Conservation (phyloP, 2,329 filamentous ascomycete genomes). For the Fusarium pininemorale region DNA sequence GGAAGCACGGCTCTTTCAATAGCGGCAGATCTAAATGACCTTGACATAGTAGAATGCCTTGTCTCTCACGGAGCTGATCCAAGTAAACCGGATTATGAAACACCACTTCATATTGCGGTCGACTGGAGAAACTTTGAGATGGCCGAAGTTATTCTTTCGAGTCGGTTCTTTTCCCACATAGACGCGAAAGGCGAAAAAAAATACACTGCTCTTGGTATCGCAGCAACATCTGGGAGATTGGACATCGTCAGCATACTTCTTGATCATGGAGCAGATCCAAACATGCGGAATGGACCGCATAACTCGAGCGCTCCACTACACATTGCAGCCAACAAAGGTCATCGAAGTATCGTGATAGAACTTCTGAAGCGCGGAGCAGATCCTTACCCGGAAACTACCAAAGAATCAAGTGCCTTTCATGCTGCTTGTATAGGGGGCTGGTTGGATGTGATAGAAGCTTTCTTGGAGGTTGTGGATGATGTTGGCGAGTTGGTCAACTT, state of each 20-base stretch:
- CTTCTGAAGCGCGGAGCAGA: conserved; percentile 29
- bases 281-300: conserved; percentile 11
- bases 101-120: conserved; percentile 20
- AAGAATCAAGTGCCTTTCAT: conserved; percentile 22
- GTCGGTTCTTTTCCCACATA: conserved; percentile 1
- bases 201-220: conserved; percentile 26
- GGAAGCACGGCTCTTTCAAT: conserved; percentile 16
- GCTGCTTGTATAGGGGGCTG: conserved; percentile 9
- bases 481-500: conserved; percentile 23
- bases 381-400: conserved; percentile 2
- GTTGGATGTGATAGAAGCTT: conserved; percentile 10
- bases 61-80: conserved; percentile 21
- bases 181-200: conserved; percentile 10
- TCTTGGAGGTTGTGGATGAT: conserved; percentile 19
- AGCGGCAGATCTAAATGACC: conserved; percentile 5
- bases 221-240: neutral
- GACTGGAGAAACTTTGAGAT: conserved; percentile 21
- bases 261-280: conserved; percentile 32
- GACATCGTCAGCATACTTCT: conserved; percentile 27
- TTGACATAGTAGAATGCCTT: conserved; percentile 18
- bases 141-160: conserved; percentile 9
- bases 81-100: conserved; percentile 10
- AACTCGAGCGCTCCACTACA: conserved; percentile 21
- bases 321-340: neutral
- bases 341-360: conserved; percentile 9